Conservation (phyloP, 1,139 yeast species). For the Kodamaea sp. region DNA sequence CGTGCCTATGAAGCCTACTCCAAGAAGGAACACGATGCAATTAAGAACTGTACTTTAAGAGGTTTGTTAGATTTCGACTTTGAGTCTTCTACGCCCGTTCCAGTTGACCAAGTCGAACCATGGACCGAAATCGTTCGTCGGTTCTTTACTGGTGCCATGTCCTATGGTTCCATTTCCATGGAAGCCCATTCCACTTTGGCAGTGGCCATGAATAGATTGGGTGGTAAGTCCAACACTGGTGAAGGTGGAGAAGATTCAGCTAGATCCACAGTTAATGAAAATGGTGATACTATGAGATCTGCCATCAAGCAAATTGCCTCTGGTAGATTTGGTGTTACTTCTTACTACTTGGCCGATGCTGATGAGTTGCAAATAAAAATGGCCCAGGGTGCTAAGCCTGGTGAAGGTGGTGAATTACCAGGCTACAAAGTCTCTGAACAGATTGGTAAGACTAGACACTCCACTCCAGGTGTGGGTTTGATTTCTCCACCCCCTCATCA, state of each 20-base stretch:
- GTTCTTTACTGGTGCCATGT: slow-evolving; percentile 98
- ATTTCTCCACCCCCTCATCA: slow-evolving; percentile 99
- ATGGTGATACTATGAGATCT: slow-evolving; percentile 97
- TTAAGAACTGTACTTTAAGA: slow-evolving; percentile 88
- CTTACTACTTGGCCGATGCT: slow-evolving; percentile 91
- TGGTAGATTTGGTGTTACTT: slow-evolving; percentile 97
- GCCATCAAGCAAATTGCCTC: slow-evolving; percentile 98
- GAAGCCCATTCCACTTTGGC: slow-evolving; percentile 98
- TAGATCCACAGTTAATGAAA: slow-evolving; percentile 72
- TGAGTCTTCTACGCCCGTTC: slow-evolving; percentile 70
- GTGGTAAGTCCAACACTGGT: slow-evolving; percentile 97
- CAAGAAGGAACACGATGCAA: slow-evolving; percentile 88
- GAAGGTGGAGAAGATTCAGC: slow-evolving; percentile 99
- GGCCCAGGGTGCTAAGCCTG: slow-evolving; percentile 99
- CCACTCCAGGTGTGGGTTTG: slow-evolving; percentile 95
- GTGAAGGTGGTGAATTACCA: slow-evolving; percentile 99
- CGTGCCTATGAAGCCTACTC: slow-evolving; percentile 89
- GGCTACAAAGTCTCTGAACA: slow-evolving; percentile 87
- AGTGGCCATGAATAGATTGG: slow-evolving; percentile 96
- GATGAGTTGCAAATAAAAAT: slow-evolving; percentile 97
- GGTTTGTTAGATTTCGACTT: slow-evolving; percentile 91
- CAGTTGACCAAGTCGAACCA: slow-evolving; percentile 97
- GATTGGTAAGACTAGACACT: slow-evolving; percentile 94
- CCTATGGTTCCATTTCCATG: slow-evolving; percentile 97
- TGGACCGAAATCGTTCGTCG: slow-evolving; percentile 99